These are phyloP conservation scores for Barnettozyma salicaria DNA, from an alignment of 805 yeast genomes.

Conservation along the genomic window DNA sequence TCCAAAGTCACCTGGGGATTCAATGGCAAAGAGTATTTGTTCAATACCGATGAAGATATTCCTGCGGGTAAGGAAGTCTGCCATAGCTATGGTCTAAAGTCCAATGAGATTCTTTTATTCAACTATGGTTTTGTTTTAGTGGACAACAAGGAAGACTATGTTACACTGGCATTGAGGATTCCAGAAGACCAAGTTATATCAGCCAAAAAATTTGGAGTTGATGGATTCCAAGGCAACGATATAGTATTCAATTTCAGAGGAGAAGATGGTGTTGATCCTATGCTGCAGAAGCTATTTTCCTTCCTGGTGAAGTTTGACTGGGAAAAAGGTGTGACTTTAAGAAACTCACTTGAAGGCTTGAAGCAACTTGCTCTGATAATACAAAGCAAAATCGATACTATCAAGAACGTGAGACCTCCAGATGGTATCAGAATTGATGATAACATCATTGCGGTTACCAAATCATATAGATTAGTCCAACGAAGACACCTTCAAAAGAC, in stretches of 20 bases:
- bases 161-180: conserved; percentile 56
- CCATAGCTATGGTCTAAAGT: conserved; percentile 84
- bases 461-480: conserved; percentile 45
- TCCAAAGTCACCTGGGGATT: conserved; percentile 60
- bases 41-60: conserved; percentile 33
- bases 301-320: conserved; percentile 43
- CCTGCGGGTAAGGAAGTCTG: conserved; percentile 45
- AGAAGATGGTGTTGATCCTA: conserved; percentile 34
- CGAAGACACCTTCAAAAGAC: conserved; percentile 38
- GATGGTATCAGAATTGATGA: conserved; percentile 21
- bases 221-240: conserved; percentile 33
- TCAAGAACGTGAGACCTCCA: conserved; percentile 31
- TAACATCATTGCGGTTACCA: conserved; percentile 30
- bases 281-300: conserved; percentile 48
- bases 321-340: conserved; percentile 41
- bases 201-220: conserved; percentile 33
- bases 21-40: conserved; percentile 31
- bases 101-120: conserved; percentile 74
- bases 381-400: conserved; percentile 40
- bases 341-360: conserved; percentile 58
- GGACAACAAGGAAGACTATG: conserved; percentile 50
- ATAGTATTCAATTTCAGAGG: conserved; percentile 36
- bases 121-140: conserved; percentile 75
- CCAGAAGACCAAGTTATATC: conserved; percentile 26
- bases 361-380: conserved; percentile 47